Evolutionary conservation across 2,329 filamentous ascomycete genomes (phyloP), one percentile per base, ranked within the genome.

Genomic region (Ceratocystis smalleyi): DNA sequence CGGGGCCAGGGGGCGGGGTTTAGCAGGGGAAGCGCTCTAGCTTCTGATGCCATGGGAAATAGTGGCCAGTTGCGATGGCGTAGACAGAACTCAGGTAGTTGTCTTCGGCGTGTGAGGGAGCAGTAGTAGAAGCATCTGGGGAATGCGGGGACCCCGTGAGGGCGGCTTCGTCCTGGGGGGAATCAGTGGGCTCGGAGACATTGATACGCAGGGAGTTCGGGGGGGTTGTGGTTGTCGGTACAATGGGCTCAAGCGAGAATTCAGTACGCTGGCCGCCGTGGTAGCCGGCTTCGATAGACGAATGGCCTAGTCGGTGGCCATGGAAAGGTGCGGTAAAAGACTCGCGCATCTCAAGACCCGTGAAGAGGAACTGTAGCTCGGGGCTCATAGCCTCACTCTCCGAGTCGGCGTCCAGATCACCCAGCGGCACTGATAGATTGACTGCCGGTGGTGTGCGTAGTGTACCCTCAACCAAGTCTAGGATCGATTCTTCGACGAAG

Each of bases 331-430:
- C 60, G 7, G 43, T 22, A 57, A 64, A 64, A 15, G 73, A 71
- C 65, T 79, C 78, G 57, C 77, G 79, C 47, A 83, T 73, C 68
- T 84, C 80, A 1, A 82, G 73, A 6, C 80, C 79, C 59, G 75
- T 74, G 70, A 83, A 81, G 17, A 75, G 64, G 69, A 75, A 76
- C 12, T 69, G 66, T 2, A 75, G 57, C 49, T 72, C 66, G 17
- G 62, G 83, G 1, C 77, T 78, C 12, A 17, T n/a, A 17, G 51
- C 10, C 12, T 55, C 51, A 0, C 77, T 74, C 19, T 43, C 19
- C 24, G 12, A 10, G 35, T 4, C 15, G 55, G 40, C n/a, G 12
- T 59, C 62, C 12, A 19, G 55, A 7, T n/a, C 17, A 12, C 43
- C 35, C 2, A 57, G 51, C 78, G 83, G 1, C 77, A 77, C 40